phyloP scores from a whole-genome alignment of 2,329 filamentous ascomycete genomes.

The Trichophaea hybrida region DNA sequence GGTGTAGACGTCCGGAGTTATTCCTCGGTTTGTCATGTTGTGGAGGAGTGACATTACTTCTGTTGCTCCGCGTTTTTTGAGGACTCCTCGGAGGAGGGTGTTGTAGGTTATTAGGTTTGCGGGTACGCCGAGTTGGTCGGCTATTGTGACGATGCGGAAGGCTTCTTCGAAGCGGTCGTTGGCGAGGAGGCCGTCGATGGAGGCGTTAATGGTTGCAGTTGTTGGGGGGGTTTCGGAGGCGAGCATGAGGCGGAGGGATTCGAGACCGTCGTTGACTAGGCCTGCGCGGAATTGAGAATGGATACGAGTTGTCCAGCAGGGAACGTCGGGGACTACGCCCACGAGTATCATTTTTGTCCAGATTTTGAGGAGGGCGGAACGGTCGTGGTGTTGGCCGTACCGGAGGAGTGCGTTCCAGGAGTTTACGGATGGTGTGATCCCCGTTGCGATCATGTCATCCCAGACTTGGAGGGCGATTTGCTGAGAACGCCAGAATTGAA shows the following conservation, averaged over 20 bases:
- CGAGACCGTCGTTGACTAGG: constrained; percentile 42
- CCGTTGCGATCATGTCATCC: constrained; percentile 42
- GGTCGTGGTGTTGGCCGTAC: constrained; percentile 46
- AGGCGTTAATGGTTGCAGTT: constrained; percentile 54
- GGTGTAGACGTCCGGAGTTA: constrained; percentile 51
- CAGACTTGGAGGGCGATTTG: constrained; percentile 40
- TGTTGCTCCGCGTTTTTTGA: constrained; percentile 36
- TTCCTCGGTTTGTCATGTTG: constrained; percentile 43
- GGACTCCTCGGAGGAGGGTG: constrained; percentile 47
- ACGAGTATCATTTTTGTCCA: constrained; percentile 50
- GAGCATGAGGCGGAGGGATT: constrained; percentile 13
- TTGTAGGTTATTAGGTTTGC: constrained; percentile 46
- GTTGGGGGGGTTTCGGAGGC: constrained; percentile 42
- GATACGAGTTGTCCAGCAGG: constrained; percentile 58
- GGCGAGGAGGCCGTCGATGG: constrained; percentile 47
- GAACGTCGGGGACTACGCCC: constrained; percentile 45
- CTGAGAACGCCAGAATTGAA: constrained; percentile 32
- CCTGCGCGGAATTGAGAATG: constrained; percentile 47
- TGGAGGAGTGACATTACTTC: constrained; percentile 34
- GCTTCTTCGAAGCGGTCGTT: constrained; percentile 38
- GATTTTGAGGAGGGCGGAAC: constrained; percentile 46
- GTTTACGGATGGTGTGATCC: constrained; percentile 44
- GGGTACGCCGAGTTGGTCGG: constrained; percentile 33
- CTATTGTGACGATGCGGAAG: constrained; percentile 40
- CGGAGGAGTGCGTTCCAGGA: constrained; percentile 63